A percentile compares a stretch with the other conserved stretches of the same genome.
phyloP scores from a whole-genome alignment of 2,329 filamentous ascomycete species.

The Talaromyces sp. region DNA sequence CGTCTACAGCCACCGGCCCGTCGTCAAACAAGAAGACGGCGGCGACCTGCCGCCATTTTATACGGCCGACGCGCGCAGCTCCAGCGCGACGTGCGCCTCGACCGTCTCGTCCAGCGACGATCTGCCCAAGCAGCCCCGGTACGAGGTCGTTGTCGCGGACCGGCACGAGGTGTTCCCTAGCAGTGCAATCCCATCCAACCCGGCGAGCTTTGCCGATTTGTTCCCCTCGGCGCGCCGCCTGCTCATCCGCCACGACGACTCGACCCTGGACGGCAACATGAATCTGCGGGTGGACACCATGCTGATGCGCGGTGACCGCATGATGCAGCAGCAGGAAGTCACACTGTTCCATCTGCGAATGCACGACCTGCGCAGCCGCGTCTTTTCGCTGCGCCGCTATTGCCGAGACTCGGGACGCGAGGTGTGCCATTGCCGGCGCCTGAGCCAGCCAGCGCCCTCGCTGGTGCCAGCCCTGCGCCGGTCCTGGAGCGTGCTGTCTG shows the following conservation, averaged over 20 bases:
- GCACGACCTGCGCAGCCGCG: conserved; percentile 79
- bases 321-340: conserved; percentile 50
- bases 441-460: conserved; percentile 53
- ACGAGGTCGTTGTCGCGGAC: conserved; percentile 40
- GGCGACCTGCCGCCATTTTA: conserved; percentile 12
- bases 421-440: conserved; percentile 77
- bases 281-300: conserved; percentile 85
- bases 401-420: conserved; percentile 89
- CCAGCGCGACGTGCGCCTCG: conserved; percentile 75
- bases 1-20: conserved; percentile 27
- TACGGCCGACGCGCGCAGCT: conserved; percentile 44
- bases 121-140: conserved; percentile 41
- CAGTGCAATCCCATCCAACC: conserved; percentile 69
- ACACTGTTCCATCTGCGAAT: conserved; percentile 92
- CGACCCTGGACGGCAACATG: conserved; percentile 90
- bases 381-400: conserved; percentile 88
- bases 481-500: conserved; percentile 56
- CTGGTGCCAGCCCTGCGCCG: conserved; percentile 50
- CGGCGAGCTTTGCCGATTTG: conserved; percentile 73
- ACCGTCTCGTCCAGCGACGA: conserved; percentile 60
- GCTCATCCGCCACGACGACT: conserved; percentile 82
- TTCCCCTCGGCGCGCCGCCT: conserved; percentile 82
- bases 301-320: conserved; percentile 52
- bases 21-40: conserved; percentile 18
- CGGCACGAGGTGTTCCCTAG: conserved; percentile 57